A percentile compares a stretch with the other conserved stretches of the same genome.
Evolutionary conservation across 768 basidiomycete species (phyloP).

Genomic region (Amanita rubescens): DNA sequence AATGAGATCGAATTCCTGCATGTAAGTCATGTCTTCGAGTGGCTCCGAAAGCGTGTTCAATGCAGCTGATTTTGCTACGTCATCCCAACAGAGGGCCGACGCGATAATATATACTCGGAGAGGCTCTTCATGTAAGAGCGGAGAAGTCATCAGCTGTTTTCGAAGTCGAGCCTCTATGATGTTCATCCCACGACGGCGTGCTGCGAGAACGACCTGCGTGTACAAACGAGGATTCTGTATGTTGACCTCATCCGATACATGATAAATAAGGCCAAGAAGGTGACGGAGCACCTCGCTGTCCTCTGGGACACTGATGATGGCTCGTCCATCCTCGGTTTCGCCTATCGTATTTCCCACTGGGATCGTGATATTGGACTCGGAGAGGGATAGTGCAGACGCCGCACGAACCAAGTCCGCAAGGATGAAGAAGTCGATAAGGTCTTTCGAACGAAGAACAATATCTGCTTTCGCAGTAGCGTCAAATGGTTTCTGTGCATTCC

Average conservation of each 20-base stretch:
- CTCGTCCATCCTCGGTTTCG: not conserved
- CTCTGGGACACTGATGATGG: not conserved
- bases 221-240: not conserved
- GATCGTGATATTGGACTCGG: constrained; percentile 21
- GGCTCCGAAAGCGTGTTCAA: not conserved
- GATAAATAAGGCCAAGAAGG: constrained; percentile 1
- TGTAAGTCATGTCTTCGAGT: not conserved
- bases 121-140: not conserved
- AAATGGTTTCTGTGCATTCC: not conserved
- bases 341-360: not conserved
- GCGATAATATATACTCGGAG: not conserved
- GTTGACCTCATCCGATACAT: not conserved
- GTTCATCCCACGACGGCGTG: not conserved
- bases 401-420: constrained; percentile 19
- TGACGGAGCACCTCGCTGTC: not conserved
- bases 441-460: constrained; percentile 19
- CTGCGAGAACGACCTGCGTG: not conserved
- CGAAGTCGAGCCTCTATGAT: not conserved
- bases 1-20: not conserved
- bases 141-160: not conserved
- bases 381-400: constrained; percentile 22
- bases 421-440: constrained; percentile 24
- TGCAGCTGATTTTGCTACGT: not conserved
- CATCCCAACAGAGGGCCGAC: not conserved
- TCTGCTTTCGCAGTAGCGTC: constrained; percentile 9